These are phyloP conservation scores for Plasmodium vinckei DNA, from an alignment of 169 alveolate species.

Conservation along the genomic window DNA sequence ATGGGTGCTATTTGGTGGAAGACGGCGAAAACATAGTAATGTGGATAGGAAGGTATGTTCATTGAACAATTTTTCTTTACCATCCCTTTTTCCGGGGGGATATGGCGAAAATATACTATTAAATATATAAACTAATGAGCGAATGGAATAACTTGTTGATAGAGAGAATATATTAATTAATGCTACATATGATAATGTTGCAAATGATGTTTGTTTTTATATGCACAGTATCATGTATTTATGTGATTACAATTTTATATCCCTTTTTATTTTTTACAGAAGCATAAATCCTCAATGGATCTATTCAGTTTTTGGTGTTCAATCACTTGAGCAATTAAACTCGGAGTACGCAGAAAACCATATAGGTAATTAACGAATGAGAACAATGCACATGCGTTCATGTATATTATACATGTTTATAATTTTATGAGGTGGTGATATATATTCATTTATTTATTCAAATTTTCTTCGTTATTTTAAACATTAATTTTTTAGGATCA, in stretches of 20 bases:
- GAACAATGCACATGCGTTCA: neutral
- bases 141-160: too few relatives aligned
- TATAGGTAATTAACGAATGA: constrained; percentile 73
- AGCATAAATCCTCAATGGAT: constrained; percentile 86
- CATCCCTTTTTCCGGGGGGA: neutral
- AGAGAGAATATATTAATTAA: too few relatives aligned
- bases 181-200: too few relatives aligned
- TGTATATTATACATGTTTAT: neutral
- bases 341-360: constrained; percentile 88
- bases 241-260: neutral
- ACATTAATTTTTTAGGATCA: constrained; percentile 35
- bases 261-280: constrained; percentile 40
- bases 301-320: constrained; percentile 86
- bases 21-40: constrained; percentile 91
- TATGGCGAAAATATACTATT: neutral
- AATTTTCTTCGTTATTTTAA: neutral
- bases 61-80: neutral
- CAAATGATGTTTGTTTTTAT: neutral
- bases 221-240: constrained; percentile 11
- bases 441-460: neutral
- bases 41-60: constrained; percentile 90
- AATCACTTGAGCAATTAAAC: constrained; percentile 85
- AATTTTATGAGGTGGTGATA: neutral
- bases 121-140: too few relatives aligned
- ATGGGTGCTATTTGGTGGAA: constrained; percentile 90